Evolutionary conservation across 1,284 basidiomycete species (phyloP).

Genomic region (Ganoderma resinaceum): DNA sequence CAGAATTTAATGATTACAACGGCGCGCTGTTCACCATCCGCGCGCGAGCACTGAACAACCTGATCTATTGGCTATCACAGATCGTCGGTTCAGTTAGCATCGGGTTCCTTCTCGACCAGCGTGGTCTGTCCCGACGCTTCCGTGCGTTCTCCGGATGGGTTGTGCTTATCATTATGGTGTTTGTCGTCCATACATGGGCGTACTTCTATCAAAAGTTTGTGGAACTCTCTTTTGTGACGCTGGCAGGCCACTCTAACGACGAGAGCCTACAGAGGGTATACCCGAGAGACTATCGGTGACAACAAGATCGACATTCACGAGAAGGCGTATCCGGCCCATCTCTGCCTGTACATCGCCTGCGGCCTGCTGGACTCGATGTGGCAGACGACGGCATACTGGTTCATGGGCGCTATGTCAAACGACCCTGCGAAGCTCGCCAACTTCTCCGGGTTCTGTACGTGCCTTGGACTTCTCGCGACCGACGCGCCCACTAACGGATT

Average conservation of each 20-base stretch:
- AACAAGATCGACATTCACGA: conserved; percentile 66
- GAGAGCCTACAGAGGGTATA: conserved; percentile 56
- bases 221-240: neutral
- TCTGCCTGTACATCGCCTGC: conserved; percentile 65
- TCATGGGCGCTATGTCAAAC: conserved; percentile 58
- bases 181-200: conserved; percentile 71
- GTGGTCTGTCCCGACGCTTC: conserved; percentile 57
- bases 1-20: conserved; percentile 75
- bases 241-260: neutral
- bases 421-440: conserved; percentile 54
- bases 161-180: conserved; percentile 65
- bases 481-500: conserved; percentile 10
- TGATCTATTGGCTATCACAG: conserved; percentile 74
- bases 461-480: conserved; percentile 5
- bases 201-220: conserved; percentile 74
- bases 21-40: conserved; percentile 72
- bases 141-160: conserved; percentile 72
- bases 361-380: conserved; percentile 65
- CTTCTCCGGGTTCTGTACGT: conserved; percentile 54
- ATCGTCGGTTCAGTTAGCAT: conserved; percentile 70
- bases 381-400: conserved; percentile 67
- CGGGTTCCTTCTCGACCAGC: conserved; percentile 67
- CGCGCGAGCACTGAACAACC: conserved; percentile 69
- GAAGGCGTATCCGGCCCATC: conserved; percentile 54
- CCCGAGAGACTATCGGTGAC: conserved; percentile 53